Percentiles rank a stretch among this genome's conserved stretches.
phyloP scores from a whole-genome alignment of 768 basidiomycete species.

The Xerocomus spinulosus region DNA sequence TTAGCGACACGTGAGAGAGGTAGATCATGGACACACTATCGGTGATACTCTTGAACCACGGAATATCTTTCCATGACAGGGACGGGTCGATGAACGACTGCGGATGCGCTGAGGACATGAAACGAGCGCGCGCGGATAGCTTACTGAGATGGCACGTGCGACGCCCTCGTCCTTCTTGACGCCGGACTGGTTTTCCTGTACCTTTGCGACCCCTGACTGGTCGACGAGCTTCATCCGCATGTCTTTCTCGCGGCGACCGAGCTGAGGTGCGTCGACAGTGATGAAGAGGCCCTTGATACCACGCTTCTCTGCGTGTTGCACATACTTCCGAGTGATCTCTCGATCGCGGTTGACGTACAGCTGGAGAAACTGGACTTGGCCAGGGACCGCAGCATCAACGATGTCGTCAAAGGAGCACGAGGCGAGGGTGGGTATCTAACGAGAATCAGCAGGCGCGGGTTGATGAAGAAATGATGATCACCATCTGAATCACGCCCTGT shows the following conservation, averaged over 20 bases:
- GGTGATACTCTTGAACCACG: constrained; percentile 72
- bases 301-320: constrained; percentile 80
- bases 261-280: constrained; percentile 91
- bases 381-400: constrained; percentile 70
- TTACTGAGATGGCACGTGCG: constrained; percentile 82
- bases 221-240: constrained; percentile 94
- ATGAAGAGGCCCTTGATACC: constrained; percentile 91
- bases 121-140: constrained; percentile 33
- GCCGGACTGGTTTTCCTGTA: constrained; percentile 23
- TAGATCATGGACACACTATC: constrained; percentile 35
- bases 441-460: constrained; percentile 30
- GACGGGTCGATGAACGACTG: constrained; percentile 91
- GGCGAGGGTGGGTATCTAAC: constrained; percentile 88
- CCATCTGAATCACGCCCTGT: constrained; percentile 69
- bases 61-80: constrained; percentile 62
- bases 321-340: constrained; percentile 75
- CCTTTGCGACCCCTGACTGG: constrained; percentile 34
- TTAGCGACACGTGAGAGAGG: not conserved
- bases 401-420: constrained; percentile 93
- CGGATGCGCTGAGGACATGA: not conserved
- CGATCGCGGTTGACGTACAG: constrained; percentile 87
- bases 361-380: constrained; percentile 80
- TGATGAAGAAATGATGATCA: constrained; percentile 17
- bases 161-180: constrained; percentile 61
- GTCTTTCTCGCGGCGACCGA: constrained; percentile 88